Evolutionary conservation across 2,329 filamentous ascomycete genomes (phyloP).

Genomic region (Juglanconis sp.): DNA sequence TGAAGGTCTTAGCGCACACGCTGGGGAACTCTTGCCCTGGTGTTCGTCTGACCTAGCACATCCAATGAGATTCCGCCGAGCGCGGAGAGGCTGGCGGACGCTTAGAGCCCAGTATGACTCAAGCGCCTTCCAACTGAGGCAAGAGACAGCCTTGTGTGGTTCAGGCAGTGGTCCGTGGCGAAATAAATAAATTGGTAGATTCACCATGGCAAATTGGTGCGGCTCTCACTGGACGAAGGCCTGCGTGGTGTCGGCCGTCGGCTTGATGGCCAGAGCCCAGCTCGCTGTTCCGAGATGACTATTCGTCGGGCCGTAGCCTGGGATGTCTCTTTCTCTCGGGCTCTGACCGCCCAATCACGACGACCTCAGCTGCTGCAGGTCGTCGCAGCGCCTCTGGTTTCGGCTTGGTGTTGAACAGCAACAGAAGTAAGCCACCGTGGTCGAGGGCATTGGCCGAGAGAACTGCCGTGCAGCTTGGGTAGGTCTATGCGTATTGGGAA

Average conservation of each 20-base stretch:
- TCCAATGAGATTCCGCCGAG: not conserved
- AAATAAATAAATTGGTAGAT: not conserved
- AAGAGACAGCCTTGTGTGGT: conserved; percentile 15
- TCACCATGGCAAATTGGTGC: not conserved
- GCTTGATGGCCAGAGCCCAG: no score
- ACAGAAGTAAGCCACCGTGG: not conserved
- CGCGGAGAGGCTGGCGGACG: not conserved
- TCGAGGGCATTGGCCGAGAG: no score
- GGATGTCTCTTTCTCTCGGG: not conserved
- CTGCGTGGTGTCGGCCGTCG: not conserved
- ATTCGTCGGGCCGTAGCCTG: not conserved
- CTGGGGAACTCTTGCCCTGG: not conserved
- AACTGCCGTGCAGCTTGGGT: no score
- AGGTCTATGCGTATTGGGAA: not conserved
- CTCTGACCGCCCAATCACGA: not conserved
- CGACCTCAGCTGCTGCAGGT: no score
- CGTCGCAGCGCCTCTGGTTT: not conserved
- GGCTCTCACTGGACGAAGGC: not conserved
- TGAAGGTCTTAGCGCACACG: not conserved
- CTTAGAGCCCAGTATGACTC: conserved; percentile 7
- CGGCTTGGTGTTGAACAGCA: not conserved
- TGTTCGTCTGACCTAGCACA: not conserved
- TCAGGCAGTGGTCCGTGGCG: conserved; percentile 2
- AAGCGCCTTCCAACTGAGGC: conserved; percentile 10
- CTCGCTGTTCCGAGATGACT: not conserved